Evolutionary conservation across 2,329 filamentous ascomycete species (phyloP).

Genomic region (Neofusicoccum kwambonambiense): DNA sequence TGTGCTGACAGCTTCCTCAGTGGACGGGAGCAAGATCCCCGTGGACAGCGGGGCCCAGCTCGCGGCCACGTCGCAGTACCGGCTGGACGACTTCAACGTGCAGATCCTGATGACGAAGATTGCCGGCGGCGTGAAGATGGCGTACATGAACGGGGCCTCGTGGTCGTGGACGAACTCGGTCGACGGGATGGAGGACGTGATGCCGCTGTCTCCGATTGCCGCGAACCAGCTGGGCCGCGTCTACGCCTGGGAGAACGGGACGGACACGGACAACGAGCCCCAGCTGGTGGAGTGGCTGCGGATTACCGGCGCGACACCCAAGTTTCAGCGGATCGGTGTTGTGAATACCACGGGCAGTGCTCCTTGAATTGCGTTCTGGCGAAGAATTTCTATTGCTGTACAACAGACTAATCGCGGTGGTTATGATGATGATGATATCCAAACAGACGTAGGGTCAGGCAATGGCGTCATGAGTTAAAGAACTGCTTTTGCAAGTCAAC

Average conservation of each 20-base stretch:
- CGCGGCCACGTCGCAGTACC: neutral
- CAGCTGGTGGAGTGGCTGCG: conserved; percentile 6
- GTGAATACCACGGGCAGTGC: neutral
- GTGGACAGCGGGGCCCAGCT: neutral
- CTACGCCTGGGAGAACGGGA: neutral
- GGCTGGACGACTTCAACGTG: conserved; percentile 3
- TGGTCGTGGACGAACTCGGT: neutral
- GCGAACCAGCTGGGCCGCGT: conserved; percentile 13
- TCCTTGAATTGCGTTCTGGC: too few species aligned
- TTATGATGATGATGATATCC: too few species aligned
- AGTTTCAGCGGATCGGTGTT: neutral
- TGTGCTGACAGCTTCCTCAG: too few species aligned
- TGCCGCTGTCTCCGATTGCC: neutral
- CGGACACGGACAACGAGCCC: neutral
- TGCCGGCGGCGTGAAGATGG: conserved; percentile 4
- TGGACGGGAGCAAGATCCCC: too few species aligned
- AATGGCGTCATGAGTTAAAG: too few species aligned
- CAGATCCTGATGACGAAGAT: conserved; percentile 5
- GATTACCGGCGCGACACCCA: neutral
- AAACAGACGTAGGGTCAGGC: too few species aligned
- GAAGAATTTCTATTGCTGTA: too few species aligned
- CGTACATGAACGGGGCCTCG: conserved; percentile 6
- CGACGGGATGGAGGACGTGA: neutral
- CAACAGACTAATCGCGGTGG: too few species aligned
- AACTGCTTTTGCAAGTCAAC: too few species aligned